Evolutionary conservation across 164 flowering plant genomes (phyloP), one percentile per base, ranked within the genome.

Genomic region (Macadamia tetraphylla): DNA sequence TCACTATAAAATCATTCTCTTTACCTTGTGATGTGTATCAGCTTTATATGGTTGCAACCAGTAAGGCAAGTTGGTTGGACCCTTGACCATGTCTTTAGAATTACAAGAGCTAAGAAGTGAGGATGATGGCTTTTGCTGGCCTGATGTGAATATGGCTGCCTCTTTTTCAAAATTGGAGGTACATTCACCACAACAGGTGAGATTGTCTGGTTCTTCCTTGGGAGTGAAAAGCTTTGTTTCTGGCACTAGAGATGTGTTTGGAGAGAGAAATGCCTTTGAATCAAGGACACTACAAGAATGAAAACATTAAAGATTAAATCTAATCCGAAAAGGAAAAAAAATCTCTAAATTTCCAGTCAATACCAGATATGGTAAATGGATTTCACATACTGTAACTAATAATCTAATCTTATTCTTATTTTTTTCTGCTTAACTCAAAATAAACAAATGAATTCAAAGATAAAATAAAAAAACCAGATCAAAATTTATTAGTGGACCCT

Each of bases 171-270:
- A 89, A 68, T 85, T 84, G 32, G 81, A 74, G 62, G 76, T 76
- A 79, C 97, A 89, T 75, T 91, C 91, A 58, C 71, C 77, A 60
- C 97, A 91, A 69, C 90, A 89, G 43, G 23, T 80, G 74, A 91
- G 81, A 63, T 78, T 79, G 35, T 87, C 86, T 62, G 69, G 70
- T 66, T 85, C 92, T 57, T 85, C 88, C 73, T 76, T 77, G 59
- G 65, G 35, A 52, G 29, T 58, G 58, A 75, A 73, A 51, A 77
- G 72, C 68, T 81, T 82, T 59, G 73, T 65, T 67, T 86, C 88
- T 60, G 62, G 52, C 72, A 69, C 49, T 62, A 75, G 78, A 70
- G 83, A 58, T 64, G 74, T 74, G 62, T 55, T 77, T 18, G 75
- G 76, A 42, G 81, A 65, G 40, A 77, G 60, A 4, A 55, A n/a